Conservation (phyloP, 257 asterid genomes). For the Echites panduratus region DNA sequence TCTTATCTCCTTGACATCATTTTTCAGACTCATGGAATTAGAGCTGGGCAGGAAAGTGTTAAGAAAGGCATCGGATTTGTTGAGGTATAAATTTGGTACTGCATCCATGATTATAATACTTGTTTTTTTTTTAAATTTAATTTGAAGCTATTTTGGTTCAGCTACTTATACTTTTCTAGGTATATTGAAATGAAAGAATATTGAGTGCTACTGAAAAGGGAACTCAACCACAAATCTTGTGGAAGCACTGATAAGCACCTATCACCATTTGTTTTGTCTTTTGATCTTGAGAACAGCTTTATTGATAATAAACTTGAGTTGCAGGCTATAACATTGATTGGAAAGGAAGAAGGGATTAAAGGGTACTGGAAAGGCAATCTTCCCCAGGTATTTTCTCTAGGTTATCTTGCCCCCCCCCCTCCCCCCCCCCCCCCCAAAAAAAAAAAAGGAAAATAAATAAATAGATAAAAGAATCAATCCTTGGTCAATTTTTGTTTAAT, state of each 20-base stretch:
- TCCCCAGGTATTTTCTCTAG: conserved; percentile 58
- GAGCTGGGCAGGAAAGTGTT: conserved; percentile 71
- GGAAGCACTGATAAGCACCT: background rate
- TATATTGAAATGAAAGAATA: background rate
- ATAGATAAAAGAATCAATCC: background rate
- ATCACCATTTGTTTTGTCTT: background rate
- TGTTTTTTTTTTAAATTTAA: background rate
- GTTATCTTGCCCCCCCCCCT: background rate
- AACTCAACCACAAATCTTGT: background rate
- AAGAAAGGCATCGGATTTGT: conserved; percentile 72
- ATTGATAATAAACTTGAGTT: conserved; percentile 10
- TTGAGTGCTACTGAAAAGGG: background rate
- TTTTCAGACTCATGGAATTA: conserved; percentile 83
- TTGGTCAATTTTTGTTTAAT: conserved; percentile 1
- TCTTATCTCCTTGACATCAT: conserved; percentile 1
- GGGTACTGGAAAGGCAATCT: conserved; percentile 99
- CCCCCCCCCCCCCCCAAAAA: background rate
- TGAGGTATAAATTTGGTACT: conserved; percentile 44
- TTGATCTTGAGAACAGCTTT: background rate
- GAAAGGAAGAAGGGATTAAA: conserved; percentile 81
- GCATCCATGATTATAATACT: background rate
- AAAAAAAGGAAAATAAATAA: too few species aligned
- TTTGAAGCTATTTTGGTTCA: background rate
- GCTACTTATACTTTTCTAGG: background rate
- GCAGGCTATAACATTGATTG: conserved; percentile 72